phyloP scores from a whole-genome alignment of 768 basidiomycete genomes.

The Leccinum longicurvipes region DNA sequence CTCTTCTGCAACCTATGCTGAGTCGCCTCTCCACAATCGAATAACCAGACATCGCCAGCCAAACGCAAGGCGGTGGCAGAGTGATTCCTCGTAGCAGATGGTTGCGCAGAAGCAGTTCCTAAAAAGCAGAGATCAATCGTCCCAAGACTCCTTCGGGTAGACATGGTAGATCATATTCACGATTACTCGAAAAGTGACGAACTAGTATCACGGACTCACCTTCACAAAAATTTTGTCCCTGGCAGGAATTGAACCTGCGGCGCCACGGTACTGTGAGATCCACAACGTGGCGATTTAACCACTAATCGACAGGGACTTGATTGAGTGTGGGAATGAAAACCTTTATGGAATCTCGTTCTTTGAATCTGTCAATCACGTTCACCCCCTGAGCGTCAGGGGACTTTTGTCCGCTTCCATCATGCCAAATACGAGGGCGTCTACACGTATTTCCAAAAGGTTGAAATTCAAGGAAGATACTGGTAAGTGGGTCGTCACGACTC shows the following conservation, averaged over 20 bases:
- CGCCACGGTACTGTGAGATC: conserved; percentile 33
- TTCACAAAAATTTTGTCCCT: too few species aligned
- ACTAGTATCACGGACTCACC: too few species aligned
- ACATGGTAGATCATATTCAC: conserved; percentile 9
- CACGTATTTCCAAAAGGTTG: background rate
- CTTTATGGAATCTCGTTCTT: too few species aligned
- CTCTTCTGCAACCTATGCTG: conserved; percentile 76
- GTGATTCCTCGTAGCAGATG: conserved; percentile 75
- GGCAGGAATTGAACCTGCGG: conserved; percentile 37
- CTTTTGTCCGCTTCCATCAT: too few species aligned
- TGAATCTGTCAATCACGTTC: too few species aligned
- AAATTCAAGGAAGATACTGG: background rate
- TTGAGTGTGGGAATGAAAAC: too few species aligned
- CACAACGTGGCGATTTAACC: conserved; percentile 43
- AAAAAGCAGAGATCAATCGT: conserved; percentile 66
- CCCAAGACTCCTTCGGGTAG: conserved; percentile 21
- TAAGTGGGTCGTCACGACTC: background rate
- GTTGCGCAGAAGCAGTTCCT: conserved; percentile 79
- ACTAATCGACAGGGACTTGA: conserved; percentile 42
- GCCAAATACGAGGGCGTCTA: conserved; percentile 13
- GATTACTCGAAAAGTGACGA: too few species aligned
- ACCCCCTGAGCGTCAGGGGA: too few species aligned
- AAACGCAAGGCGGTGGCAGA: conserved; percentile 69
- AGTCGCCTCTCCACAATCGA: conserved; percentile 84
- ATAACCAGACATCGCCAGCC: conserved; percentile 72